phyloP scores from a whole-genome alignment of 2,329 filamentous ascomycete species.

The Ophiosphaerella herpotricha region DNA sequence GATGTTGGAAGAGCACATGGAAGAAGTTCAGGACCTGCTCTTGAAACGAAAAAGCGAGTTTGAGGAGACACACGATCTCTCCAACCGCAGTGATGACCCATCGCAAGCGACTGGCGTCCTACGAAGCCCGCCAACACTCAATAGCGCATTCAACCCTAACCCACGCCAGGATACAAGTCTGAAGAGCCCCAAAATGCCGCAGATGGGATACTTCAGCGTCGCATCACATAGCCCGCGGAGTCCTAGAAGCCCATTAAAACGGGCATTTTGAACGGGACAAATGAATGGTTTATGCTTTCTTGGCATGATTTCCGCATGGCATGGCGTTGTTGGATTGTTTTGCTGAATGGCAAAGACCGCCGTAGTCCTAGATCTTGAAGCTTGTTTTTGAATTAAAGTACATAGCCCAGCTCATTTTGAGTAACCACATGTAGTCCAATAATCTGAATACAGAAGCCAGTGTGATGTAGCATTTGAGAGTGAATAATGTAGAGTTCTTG shows the following conservation, averaged over 20 bases:
- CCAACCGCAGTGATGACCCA: constrained; percentile 27
- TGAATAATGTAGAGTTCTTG: too few relatives aligned
- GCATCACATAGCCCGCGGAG: constrained; percentile 21
- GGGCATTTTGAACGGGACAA: constrained; percentile 9
- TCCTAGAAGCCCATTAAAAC: constrained; percentile 33
- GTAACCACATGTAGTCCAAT: too few relatives aligned
- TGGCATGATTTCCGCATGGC: neutral
- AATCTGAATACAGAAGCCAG: too few relatives aligned
- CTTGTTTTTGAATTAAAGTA: too few relatives aligned
- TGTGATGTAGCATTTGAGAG: too few relatives aligned
- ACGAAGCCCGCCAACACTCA: constrained; percentile 28
- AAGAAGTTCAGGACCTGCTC: constrained; percentile 56
- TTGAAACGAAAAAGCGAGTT: constrained; percentile 48
- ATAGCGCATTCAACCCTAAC: constrained; percentile 13
- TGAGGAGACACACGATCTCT: constrained; percentile 27
- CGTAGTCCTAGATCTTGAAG: too few relatives aligned
- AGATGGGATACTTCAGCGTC: constrained; percentile 35
- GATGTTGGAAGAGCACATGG: constrained; percentile 60
- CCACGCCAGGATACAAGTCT: constrained; percentile 16
- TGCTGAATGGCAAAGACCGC: too few relatives aligned
- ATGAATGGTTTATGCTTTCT: neutral
- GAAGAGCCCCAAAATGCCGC: constrained; percentile 29
- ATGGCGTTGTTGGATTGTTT: too few relatives aligned
- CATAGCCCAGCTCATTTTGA: too few relatives aligned
- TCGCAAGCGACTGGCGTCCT: constrained; percentile 20